These are phyloP conservation scores for Henningerozyma blattae DNA, from an alignment of 805 yeast genomes.

Conservation along the genomic window DNA sequence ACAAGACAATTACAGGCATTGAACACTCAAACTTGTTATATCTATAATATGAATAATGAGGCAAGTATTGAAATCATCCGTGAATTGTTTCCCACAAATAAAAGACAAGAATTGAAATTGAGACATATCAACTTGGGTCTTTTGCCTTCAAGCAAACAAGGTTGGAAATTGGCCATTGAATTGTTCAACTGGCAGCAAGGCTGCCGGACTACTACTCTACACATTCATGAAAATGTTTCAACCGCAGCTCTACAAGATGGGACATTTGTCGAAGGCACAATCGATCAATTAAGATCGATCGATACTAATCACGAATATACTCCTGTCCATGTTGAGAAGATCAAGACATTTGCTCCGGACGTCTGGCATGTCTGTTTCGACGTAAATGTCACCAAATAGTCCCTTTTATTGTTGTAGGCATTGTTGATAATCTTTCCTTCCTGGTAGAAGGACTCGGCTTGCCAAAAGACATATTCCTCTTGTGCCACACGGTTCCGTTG, in stretches of 20 bases:
- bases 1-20: too few species aligned
- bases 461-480: too few species aligned
- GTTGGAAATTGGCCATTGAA: conserved; percentile 42
- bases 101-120: conserved; percentile 27
- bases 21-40: conserved; percentile 20
- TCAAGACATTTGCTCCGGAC: conserved; percentile 82
- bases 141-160: conserved; percentile 54
- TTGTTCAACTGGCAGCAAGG: conserved; percentile 5
- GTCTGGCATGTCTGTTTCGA: conserved; percentile 67
- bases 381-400: conserved; percentile 17
- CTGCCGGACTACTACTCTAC: conserved; percentile 28
- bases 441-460: too few species aligned
- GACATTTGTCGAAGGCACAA: conserved; percentile 5
- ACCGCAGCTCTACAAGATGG: conserved; percentile 26
- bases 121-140: conserved; percentile 67
- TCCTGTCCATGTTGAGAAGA: conserved; percentile 38
- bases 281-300: background rate
- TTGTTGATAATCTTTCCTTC: too few species aligned
- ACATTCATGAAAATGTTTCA: conserved; percentile 68
- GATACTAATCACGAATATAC: background rate
- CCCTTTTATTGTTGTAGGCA: too few species aligned
- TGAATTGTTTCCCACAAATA: conserved; percentile 9
- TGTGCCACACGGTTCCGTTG: too few species aligned
- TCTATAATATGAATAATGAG: conserved; percentile 57
- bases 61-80: conserved; percentile 26